Conservation (phyloP, 2,329 filamentous ascomycete species). For the Parasarocladium wereldwijsianum region DNA sequence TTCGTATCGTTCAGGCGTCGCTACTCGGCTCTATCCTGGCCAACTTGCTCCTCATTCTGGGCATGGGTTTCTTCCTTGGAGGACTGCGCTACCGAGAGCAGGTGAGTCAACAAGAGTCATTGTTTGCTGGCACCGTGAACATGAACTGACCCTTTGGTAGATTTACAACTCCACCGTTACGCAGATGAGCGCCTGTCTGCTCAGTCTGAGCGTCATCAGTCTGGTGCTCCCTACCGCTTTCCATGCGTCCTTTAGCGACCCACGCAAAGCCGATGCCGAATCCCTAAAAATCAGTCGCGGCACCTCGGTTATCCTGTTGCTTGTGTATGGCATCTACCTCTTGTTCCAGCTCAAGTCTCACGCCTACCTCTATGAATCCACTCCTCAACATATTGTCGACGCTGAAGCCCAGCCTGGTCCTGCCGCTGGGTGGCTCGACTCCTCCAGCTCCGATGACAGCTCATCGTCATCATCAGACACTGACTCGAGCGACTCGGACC, state of each 20-base stretch:
- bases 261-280: constrained; percentile 45
- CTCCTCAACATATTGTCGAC: constrained; percentile 82
- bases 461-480: constrained; percentile 48
- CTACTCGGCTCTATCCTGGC: constrained; percentile 79
- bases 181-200: constrained; percentile 87
- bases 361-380: constrained; percentile 83
- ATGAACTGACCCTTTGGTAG: constrained; percentile 18
- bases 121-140: neutral
- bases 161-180: constrained; percentile 93
- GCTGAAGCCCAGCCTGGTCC: constrained; percentile 81
- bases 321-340: constrained; percentile 74
- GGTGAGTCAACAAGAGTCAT: constrained; percentile 22
- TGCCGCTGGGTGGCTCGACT: constrained; percentile 66
- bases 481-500: constrained; percentile 51
- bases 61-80: constrained; percentile 82
- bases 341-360: constrained; percentile 88
- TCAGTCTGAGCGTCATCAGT: constrained; percentile 83
- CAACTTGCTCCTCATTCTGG: constrained; percentile 76
- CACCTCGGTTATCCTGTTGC: constrained; percentile 68
- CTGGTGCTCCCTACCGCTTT: constrained; percentile 82
- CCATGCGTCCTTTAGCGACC: constrained; percentile 66
- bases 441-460: constrained; percentile 41
- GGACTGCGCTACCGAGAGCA: constrained; percentile 81
- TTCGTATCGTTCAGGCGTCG: constrained; percentile 83
- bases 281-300: constrained; percentile 79